Percentiles rank a stretch among this genome's conserved stretches.
These are phyloP conservation scores for Phytophthora sansomeana DNA, from an alignment of 352 stramenopile species.

Conservation along the genomic window DNA sequence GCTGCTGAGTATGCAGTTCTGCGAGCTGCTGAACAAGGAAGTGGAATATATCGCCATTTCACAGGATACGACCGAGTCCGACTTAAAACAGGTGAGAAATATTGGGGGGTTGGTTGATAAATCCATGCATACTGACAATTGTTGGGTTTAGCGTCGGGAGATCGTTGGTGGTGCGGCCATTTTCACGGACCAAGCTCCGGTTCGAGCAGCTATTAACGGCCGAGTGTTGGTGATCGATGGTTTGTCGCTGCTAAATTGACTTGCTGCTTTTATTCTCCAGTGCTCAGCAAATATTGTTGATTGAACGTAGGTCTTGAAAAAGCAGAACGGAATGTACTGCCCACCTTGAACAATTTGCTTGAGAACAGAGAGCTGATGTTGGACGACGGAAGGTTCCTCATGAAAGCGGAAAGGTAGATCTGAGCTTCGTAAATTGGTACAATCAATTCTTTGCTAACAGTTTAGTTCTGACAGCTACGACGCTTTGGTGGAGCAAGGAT, in stretches of 20 bases:
- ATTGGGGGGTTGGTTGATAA: slow-evolving; percentile 11
- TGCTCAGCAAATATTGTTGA: not conserved
- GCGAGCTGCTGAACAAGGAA: slow-evolving; percentile 84
- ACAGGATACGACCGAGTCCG: slow-evolving; percentile 94
- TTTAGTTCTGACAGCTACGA: slow-evolving; percentile 51
- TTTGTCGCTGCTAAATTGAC: slow-evolving; percentile 7
- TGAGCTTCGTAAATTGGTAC: not conserved
- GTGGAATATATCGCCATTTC: slow-evolving; percentile 94
- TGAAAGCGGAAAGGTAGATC: slow-evolving; percentile 85
- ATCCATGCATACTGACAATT: not conserved
- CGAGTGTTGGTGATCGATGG: slow-evolving; percentile 95
- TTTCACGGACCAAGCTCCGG: slow-evolving; percentile 93
- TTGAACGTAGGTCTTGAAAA: slow-evolving; percentile 88
- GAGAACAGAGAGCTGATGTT: slow-evolving; percentile 97
- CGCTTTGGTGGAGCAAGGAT: slow-evolving; percentile 62
- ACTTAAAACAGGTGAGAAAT: slow-evolving; percentile 82
- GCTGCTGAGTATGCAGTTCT: slow-evolving; percentile 85
- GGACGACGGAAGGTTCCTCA: slow-evolving; percentile 94
- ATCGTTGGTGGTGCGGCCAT: slow-evolving; percentile 75
- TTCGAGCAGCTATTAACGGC: slow-evolving; percentile 94
- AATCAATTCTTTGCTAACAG: not conserved
- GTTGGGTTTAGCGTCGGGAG: slow-evolving; percentile 55
- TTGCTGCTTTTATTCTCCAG: not conserved
- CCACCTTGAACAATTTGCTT: slow-evolving; percentile 97
- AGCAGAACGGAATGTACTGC: slow-evolving; percentile 96